A percentile compares a stretch with the other conserved stretches of the same genome.
phyloP scores from a whole-genome alignment of 2,329 filamentous ascomycete genomes.

The Sclerotinia sclerotiorum region DNA sequence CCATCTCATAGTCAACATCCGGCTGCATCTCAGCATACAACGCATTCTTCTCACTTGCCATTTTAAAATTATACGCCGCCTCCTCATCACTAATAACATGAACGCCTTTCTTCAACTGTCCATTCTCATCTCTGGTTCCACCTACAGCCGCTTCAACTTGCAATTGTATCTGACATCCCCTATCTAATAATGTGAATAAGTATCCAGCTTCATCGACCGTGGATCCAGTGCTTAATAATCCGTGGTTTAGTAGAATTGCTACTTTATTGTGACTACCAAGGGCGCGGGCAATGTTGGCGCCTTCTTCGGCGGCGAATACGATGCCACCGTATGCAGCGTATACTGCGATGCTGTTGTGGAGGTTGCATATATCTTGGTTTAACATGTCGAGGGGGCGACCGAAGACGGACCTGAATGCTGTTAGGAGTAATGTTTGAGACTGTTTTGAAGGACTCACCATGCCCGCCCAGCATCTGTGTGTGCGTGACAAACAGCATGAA shows the following conservation, averaged over 20 bases:
- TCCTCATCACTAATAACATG: conserved; percentile 54
- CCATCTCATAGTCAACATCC: conserved; percentile 50
- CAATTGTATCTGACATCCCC: conserved; percentile 67
- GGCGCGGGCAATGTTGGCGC: conserved; percentile 60
- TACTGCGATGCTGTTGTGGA: conserved; percentile 64
- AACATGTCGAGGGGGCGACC: conserved; percentile 67
- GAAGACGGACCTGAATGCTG: conserved; percentile 62
- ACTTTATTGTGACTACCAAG: conserved; percentile 60
- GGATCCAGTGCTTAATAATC: conserved; percentile 65
- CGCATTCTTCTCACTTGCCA: conserved; percentile 49
- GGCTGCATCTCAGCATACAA: conserved; percentile 50
- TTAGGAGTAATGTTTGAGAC: neutral
- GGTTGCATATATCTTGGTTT: conserved; percentile 64
- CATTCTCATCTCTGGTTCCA: conserved; percentile 49
- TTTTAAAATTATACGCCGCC: conserved; percentile 53
- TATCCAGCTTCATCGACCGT: conserved; percentile 76
- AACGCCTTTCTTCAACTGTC: neutral
- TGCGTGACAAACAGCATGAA: conserved; percentile 67
- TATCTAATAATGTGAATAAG: conserved; percentile 66
- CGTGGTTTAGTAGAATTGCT: conserved; percentile 69
- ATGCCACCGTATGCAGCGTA: conserved; percentile 65
- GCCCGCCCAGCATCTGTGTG: conserved; percentile 62
- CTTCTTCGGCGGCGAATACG: conserved; percentile 63
- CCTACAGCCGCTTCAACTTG: conserved; percentile 65
- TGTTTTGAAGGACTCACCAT: neutral